phyloP scores from a whole-genome alignment of 108 stramenopile species.

The Cylindrotheca fusiformis region DNA sequence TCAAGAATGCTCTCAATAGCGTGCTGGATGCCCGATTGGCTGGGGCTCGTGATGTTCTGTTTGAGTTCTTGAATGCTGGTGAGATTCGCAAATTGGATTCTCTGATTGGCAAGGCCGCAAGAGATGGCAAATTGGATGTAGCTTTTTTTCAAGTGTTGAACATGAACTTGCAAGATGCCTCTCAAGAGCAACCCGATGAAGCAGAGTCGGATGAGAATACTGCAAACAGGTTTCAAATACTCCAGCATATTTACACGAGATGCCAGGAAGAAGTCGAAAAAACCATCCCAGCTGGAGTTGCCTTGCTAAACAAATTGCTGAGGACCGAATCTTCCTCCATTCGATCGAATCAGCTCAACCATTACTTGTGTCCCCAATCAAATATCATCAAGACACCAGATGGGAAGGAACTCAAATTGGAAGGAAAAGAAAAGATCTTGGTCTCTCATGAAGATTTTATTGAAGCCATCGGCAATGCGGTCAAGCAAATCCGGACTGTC shows the following conservation, averaged over 20 bases:
- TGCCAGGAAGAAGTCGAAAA: constrained; percentile 89
- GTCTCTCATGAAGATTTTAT: constrained; percentile 66
- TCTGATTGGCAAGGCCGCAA: constrained; percentile 70
- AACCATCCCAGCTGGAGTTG: constrained; percentile 68
- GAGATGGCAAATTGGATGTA: constrained; percentile 72
- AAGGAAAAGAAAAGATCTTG: constrained; percentile 33
- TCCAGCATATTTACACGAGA: constrained; percentile 83
- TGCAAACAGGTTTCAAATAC: constrained; percentile 63
- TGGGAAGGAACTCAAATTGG: constrained; percentile 64
- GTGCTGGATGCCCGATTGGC: constrained; percentile 55
- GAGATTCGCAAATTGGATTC: constrained; percentile 83
- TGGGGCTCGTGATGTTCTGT: constrained; percentile 53
- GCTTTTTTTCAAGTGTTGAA: constrained; percentile 79
- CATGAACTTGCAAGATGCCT: constrained; percentile 76
- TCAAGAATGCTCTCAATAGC: constrained; percentile 46
- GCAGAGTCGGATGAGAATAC: constrained; percentile 9
- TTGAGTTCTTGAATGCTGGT: constrained; percentile 58
- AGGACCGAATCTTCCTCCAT: constrained; percentile 72
- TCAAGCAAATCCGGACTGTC: constrained; percentile 73
- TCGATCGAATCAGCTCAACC: constrained; percentile 67
- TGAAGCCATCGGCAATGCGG: constrained; percentile 56
- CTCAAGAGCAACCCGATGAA: constrained; percentile 7
- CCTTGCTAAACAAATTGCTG: constrained; percentile 78
- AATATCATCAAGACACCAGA: constrained; percentile 71
- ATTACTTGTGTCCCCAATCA: constrained; percentile 71